Percentiles rank a stretch among this genome's conserved stretches.
phyloP scores from a whole-genome alignment of 1,284 basidiomycete species.

The Austropuccinia psidii region DNA sequence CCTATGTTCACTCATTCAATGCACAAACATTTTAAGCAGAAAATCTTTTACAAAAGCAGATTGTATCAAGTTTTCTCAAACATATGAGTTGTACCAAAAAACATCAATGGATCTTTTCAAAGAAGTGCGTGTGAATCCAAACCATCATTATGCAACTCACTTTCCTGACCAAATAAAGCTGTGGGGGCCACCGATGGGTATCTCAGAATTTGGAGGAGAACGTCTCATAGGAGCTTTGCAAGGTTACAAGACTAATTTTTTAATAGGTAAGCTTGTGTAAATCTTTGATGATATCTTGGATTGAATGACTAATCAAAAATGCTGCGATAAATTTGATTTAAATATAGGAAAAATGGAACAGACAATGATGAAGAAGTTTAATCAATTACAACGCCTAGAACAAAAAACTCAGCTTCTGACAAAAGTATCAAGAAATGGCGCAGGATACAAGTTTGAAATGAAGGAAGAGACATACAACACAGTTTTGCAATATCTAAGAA shows the following conservation, averaged over 20 bases:
- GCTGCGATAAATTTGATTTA: background rate
- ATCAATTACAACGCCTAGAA: conserved; percentile 1
- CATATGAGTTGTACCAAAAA: conserved; percentile 17
- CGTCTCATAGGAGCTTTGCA: conserved; percentile 37
- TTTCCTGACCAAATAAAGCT: conserved; percentile 28
- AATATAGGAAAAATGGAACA: background rate
- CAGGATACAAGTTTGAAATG: too few species aligned
- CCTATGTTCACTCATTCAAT: conserved; percentile 34
- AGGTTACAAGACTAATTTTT: conserved; percentile 30
- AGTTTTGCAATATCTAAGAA: too few species aligned
- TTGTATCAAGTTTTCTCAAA: background rate
- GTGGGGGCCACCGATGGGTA: conserved; percentile 37
- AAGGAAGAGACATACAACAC: background rate
- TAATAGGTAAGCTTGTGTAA: background rate
- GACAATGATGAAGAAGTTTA: conserved; percentile 4
- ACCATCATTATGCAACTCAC: conserved; percentile 38
- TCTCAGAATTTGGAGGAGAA: conserved; percentile 37
- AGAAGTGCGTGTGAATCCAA: conserved; percentile 17
- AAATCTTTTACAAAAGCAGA: conserved; percentile 20
- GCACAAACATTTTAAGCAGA: conserved; percentile 32
- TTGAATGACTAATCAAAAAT: background rate
- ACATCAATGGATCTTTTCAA: conserved; percentile 9
- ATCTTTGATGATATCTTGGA: too few species aligned
- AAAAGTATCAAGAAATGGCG: too few species aligned
- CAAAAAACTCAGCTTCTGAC: too few species aligned